Conservation (phyloP, 345 rosid genomes). For the Sisymbrium irio region DNA sequence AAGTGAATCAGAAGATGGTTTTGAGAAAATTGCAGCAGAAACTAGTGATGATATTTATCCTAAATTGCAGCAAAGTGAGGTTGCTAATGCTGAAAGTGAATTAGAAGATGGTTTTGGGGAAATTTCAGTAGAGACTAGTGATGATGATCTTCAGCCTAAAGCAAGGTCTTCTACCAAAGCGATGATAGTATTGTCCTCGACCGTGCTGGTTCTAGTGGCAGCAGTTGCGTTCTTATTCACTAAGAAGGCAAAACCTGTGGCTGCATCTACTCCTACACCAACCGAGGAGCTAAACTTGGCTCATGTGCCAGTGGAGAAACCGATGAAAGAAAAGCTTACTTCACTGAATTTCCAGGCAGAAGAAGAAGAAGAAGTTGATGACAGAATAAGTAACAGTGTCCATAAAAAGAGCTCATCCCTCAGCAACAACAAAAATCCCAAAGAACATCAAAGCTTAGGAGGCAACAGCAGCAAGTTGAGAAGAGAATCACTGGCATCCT, state of each 20-base stretch:
- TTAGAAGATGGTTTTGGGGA: background rate
- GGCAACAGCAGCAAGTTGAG: slow-evolving; percentile 40
- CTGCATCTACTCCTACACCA: slow-evolving; percentile 1
- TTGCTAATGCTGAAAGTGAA: background rate
- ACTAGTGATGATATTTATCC: background rate
- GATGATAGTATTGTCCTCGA: slow-evolving; percentile 28
- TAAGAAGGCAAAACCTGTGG: slow-evolving; percentile 29
- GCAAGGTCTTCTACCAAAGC: background rate
- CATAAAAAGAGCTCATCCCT: slow-evolving; percentile 34
- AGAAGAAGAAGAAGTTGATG: slow-evolving; percentile 41
- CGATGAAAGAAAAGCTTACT: slow-evolving; percentile 28
- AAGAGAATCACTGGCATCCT: slow-evolving; percentile 60
- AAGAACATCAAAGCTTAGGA: slow-evolving; percentile 41
- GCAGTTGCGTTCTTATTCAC: slow-evolving; percentile 29
- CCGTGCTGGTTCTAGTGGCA: slow-evolving; percentile 41
- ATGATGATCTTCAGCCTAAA: slow-evolving; percentile 11
- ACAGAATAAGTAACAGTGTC: slow-evolving; percentile 49
- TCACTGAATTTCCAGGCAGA: slow-evolving; percentile 38
- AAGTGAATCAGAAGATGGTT: background rate
- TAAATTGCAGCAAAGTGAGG: background rate
- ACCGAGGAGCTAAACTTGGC: background rate
- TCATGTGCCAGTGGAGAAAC: background rate
- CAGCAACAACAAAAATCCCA: background rate
- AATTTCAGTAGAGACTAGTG: background rate
- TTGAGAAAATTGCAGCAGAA: background rate